Evolutionary conservation across 2,329 filamentous ascomycete genomes (phyloP).

Genomic region (Nothopassalora personata): DNA sequence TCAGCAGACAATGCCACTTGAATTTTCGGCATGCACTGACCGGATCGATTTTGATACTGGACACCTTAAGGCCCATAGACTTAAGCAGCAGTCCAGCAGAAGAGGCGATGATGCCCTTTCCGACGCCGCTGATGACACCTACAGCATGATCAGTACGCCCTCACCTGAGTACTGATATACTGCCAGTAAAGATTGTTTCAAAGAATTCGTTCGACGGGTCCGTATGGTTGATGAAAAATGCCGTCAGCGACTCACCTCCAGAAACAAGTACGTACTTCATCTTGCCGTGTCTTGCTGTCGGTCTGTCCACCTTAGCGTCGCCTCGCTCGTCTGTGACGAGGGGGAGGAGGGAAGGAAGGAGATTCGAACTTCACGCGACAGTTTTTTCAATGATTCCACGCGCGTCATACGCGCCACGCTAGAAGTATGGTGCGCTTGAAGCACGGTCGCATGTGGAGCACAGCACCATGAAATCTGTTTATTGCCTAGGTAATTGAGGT

Average conservation of each 20-base stretch:
- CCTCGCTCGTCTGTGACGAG: conserved; percentile 37
- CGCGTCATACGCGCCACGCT: neutral
- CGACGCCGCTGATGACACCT: conserved; percentile 56
- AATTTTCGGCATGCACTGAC: too few species aligned
- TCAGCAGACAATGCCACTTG: too few species aligned
- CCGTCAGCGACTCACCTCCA: conserved; percentile 54
- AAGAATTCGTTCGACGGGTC: too few species aligned
- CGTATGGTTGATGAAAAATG: too few species aligned
- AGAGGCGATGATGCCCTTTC: conserved; percentile 66
- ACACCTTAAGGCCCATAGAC: conserved; percentile 69
- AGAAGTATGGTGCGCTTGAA: too few species aligned
- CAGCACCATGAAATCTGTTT: too few species aligned
- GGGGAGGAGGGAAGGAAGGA: conserved; percentile 36
- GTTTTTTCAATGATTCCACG: neutral
- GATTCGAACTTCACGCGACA: conserved; percentile 1
- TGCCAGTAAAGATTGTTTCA: neutral
- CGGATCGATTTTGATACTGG: conserved; percentile 65
- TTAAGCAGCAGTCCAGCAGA: conserved; percentile 72
- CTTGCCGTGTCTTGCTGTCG: conserved; percentile 34
- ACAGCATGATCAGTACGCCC: conserved; percentile 7
- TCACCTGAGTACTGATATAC: neutral
- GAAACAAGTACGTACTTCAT: conserved; percentile 82
- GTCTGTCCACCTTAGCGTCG: conserved; percentile 32
- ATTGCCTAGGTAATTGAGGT: too few species aligned
- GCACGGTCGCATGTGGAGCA: too few species aligned